Evolutionary conservation across 2,329 filamentous ascomycete species (phyloP).

Genomic region (Hypoxylon sp.): DNA sequence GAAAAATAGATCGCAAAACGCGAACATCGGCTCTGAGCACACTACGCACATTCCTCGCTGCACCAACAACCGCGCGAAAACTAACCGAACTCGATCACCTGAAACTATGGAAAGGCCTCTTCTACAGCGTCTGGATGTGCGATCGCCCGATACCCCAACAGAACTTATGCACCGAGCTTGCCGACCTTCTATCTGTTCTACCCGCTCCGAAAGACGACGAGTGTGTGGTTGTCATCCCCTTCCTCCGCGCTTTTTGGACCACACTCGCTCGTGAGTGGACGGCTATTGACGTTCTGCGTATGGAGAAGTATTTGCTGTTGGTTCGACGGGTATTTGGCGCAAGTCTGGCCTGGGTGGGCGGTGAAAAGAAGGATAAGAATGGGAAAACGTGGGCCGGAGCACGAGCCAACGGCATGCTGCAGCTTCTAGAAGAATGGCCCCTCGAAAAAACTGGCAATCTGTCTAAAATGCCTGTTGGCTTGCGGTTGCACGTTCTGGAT

Average conservation of each 20-base stretch:
- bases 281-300: conserved; percentile 78
- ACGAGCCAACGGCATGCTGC: conserved; percentile 55
- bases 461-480: conserved; percentile 80
- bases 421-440: conserved; percentile 62
- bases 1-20: conserved; percentile 76
- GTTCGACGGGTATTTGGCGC: conserved; percentile 83
- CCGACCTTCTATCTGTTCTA: conserved; percentile 75
- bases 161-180: conserved; percentile 82
- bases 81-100: conserved; percentile 80
- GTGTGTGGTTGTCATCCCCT: conserved; percentile 58
- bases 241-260: conserved; percentile 78
- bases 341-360: conserved; percentile 69
- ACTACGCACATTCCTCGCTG: conserved; percentile 82
- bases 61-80: conserved; percentile 64
- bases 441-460: conserved; percentile 60
- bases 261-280: conserved; percentile 79
- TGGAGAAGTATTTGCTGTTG: conserved; percentile 94
- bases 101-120: conserved; percentile 95
- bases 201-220: conserved; percentile 55
- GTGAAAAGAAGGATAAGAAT: conserved; percentile 53
- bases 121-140: conserved; percentile 94
- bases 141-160: conserved; percentile 92
- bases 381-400: conserved; percentile 41
- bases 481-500: conserved; percentile 90
- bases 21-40: conserved; percentile 84